These are phyloP conservation scores for Stephania cephalantha DNA, from an alignment of 164 flowering plant species.

Conservation along the genomic window DNA sequence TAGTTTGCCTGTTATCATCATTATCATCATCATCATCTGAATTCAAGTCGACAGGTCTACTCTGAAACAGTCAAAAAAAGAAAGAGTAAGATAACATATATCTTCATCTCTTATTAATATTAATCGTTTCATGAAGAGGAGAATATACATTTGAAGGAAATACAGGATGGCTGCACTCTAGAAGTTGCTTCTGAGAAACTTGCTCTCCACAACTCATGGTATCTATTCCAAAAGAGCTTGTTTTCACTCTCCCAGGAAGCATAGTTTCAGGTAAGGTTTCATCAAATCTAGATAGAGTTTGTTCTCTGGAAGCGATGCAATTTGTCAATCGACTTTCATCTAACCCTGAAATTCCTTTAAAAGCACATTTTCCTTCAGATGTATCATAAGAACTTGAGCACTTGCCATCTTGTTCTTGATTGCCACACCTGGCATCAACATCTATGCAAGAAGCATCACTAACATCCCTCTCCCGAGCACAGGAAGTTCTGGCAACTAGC, in stretches of 20 bases:
- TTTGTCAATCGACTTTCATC: constrained; percentile 15
- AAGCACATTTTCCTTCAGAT: constrained; percentile 6
- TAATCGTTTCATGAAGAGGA: not conserved
- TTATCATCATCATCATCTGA: constrained; percentile 33
- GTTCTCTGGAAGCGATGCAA: constrained; percentile 12
- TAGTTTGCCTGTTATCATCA: constrained; percentile 21
- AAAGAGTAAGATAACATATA: constrained; percentile 4
- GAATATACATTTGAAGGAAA: constrained; percentile 27
- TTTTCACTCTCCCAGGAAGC: constrained; percentile 9
- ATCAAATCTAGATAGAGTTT: constrained; percentile 7
- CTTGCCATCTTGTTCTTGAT: constrained; percentile 8
- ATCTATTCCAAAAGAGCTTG: constrained; percentile 10
- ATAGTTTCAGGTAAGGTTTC: constrained; percentile 13
- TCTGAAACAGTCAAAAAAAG: constrained; percentile 24
- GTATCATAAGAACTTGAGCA: constrained; percentile 9
- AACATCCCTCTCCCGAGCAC: constrained; percentile 7
- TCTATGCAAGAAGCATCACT: constrained; percentile 9
- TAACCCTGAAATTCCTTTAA: constrained; percentile 11
- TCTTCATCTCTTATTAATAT: not conserved
- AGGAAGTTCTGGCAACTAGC: constrained; percentile 15
- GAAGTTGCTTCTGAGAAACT: constrained; percentile 8
- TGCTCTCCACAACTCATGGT: constrained; percentile 15
- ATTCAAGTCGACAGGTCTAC: constrained; percentile 25
- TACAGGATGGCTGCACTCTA: constrained; percentile 11
- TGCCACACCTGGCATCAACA: constrained; percentile 13